Base-by-base conservation (phyloP, 148 eudicot genomes). In the Rheum nobile region DNA sequence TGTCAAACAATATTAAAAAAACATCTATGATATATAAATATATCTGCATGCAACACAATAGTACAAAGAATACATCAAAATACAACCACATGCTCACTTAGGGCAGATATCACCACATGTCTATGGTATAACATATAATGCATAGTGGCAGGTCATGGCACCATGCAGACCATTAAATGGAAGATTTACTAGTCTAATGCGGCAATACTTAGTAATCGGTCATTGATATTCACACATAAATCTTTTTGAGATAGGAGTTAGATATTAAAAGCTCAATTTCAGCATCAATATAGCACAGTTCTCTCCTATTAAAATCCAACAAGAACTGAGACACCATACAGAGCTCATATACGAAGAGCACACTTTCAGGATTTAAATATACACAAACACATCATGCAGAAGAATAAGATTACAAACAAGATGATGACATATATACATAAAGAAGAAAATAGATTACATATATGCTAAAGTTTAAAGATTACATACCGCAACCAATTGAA, bases 401-500 rank as follows among this genome's bases (percentile, higher is more conserved):
- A 65, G n/a, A 65, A 65, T 32, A 31, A 24, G 39, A 31, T 32
- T 13, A 65, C 22, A 13, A 32, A 28, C 4, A 29, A 28, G 26
- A 14, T 61, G 67, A 29, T 28, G 35, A 29, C 1, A 59, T 28
- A 61, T 4, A 12, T 13, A 65, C 4, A 57, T 65, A 32, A 32
- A 63, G 69, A 63, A 65, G 22, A 29, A 31, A 31, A 6, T 9
- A 65, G 9, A 65, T 3, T 31, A 1, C 38, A 65, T 11, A 32
- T 17, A 65, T 0, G 70, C 59, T 41, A 44, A 44, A 34, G 67
- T 38, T 4, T 48, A 59, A 5, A 72, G 29, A 70, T 52, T 35
- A 61, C 79, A 77, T 19, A 91, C 96, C 91, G 84, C 35, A 91
- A 69, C 93, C 96, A 91, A 71, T 74, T 82, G 75, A 80, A 76